Evolutionary conservation across 257 asterid species (phyloP).

Genomic region (Capsicum pubescens): DNA sequence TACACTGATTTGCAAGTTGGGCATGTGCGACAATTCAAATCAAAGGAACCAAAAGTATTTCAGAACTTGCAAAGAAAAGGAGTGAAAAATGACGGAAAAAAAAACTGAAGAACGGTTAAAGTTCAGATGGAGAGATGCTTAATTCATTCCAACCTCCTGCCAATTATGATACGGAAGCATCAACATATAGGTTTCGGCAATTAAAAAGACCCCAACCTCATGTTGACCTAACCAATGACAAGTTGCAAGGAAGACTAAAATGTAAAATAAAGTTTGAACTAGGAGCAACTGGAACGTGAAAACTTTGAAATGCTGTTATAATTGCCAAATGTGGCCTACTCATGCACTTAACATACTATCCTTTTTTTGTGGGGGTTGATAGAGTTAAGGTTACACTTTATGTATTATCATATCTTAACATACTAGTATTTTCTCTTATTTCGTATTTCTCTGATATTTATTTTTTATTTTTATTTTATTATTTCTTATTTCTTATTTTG

Average conservation of each 20-base stretch:
- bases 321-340: neutral
- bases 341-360: neutral
- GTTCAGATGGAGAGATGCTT: neutral
- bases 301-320: neutral
- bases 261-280: neutral
- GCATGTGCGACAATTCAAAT: neutral
- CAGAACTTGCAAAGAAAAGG: neutral
- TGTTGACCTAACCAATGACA: neutral
- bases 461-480: no score
- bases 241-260: neutral
- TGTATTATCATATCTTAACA: conserved; percentile 14
- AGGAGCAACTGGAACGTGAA: conserved; percentile 8
- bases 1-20: no score
- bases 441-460: no score
- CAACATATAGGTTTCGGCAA: neutral
- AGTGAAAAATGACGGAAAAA: neutral
- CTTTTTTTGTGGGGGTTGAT: neutral
- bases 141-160: conserved; percentile 4
- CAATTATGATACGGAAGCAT: neutral
- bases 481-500: no score
- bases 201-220: neutral
- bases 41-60: neutral
- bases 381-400: neutral
- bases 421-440: no score
- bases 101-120: neutral